These are phyloP conservation scores for Fusarium albosuccineum DNA, from an alignment of 2,329 filamentous ascomycete genomes.

Conservation along the genomic window DNA sequence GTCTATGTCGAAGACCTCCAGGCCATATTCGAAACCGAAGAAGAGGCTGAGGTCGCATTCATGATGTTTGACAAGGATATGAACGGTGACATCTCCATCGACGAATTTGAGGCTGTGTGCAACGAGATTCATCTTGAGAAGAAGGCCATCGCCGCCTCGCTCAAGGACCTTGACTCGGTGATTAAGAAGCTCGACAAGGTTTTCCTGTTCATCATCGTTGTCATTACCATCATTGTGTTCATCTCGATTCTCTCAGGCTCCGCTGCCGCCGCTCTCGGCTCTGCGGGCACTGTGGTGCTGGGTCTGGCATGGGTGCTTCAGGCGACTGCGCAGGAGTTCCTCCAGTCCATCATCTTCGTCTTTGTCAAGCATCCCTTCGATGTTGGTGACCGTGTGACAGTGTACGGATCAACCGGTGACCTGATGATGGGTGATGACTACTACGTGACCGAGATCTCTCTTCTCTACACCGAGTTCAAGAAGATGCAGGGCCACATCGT, in stretches of 20 bases:
- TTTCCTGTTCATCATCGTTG: conserved; percentile 85
- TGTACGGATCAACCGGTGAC: conserved; percentile 92
- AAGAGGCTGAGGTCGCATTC: conserved; percentile 91
- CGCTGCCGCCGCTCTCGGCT: conserved; percentile 90
- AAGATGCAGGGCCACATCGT: conserved; percentile 98
- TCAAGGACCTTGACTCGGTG: conserved; percentile 95
- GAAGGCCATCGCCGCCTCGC: conserved; percentile 92
- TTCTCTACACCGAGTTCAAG: conserved; percentile 97
- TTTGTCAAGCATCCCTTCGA: conserved; percentile 98
- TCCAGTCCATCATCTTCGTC: conserved; percentile 94
- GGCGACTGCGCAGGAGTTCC: conserved; percentile 91
- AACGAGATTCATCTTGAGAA: conserved; percentile 95
- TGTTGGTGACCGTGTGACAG: conserved; percentile 90
- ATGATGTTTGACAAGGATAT: conserved; percentile 95
- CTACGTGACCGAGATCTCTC: conserved; percentile 93
- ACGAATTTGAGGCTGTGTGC: conserved; percentile 92
- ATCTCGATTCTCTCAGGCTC: conserved; percentile 90
- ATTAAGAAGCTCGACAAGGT: conserved; percentile 91
- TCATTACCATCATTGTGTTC: conserved; percentile 88
- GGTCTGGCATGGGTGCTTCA: conserved; percentile 94
- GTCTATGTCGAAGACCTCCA: conserved; percentile 84
- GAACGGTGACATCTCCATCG: conserved; percentile 96
- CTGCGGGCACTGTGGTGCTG: conserved; percentile 87
- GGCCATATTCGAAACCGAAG: conserved; percentile 81
- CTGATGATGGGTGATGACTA: conserved; percentile 87